Conservation (phyloP, 2,329 filamentous ascomycete genomes). For the Cercospora beticola region DNA sequence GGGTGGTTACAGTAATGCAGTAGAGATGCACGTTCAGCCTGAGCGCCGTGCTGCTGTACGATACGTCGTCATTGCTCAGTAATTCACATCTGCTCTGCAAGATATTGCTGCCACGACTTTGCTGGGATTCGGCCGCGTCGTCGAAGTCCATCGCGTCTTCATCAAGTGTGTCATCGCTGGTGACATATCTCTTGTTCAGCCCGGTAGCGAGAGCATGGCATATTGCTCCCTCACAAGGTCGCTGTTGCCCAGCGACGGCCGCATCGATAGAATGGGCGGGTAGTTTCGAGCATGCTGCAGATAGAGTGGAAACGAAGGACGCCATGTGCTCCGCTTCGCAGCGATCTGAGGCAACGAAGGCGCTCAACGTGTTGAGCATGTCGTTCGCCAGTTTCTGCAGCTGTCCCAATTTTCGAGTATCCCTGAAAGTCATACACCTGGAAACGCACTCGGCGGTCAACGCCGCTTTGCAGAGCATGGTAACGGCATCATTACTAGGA, state of each 20-base stretch:
- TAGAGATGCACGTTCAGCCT: slow-evolving; percentile 29
- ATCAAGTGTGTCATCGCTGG: slow-evolving; percentile 43
- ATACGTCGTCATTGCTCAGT: slow-evolving; percentile 45
- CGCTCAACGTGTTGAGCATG: slow-evolving; percentile 36
- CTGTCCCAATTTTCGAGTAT: slow-evolving; percentile 31
- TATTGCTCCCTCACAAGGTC: slow-evolving; percentile 24
- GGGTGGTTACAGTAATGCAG: slow-evolving; percentile 17
- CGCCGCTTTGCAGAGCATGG: slow-evolving; percentile 27
- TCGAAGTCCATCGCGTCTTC: slow-evolving; percentile 67
- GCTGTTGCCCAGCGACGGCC: not conserved
- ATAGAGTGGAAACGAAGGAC: slow-evolving; percentile 42
- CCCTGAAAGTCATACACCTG: slow-evolving; percentile 29
- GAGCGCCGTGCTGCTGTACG: slow-evolving; percentile 25
- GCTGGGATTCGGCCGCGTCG: slow-evolving; percentile 61
- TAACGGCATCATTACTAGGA: slow-evolving; percentile 25
- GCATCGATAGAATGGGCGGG: not conserved
- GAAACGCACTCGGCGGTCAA: slow-evolving; percentile 33
- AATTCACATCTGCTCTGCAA: slow-evolving; percentile 42
- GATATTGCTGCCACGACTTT: slow-evolving; percentile 46
- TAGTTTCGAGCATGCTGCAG: slow-evolving; percentile 27
- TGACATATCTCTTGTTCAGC: slow-evolving; percentile 11
- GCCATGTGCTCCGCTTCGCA: slow-evolving; percentile 48
- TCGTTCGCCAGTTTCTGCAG: slow-evolving; percentile 30
- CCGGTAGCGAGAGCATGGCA: slow-evolving; percentile 23
- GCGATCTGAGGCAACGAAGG: slow-evolving; percentile 39